Base-by-base conservation (phyloP, 768 basidiomycete genomes). In the Russula sp. region DNA sequence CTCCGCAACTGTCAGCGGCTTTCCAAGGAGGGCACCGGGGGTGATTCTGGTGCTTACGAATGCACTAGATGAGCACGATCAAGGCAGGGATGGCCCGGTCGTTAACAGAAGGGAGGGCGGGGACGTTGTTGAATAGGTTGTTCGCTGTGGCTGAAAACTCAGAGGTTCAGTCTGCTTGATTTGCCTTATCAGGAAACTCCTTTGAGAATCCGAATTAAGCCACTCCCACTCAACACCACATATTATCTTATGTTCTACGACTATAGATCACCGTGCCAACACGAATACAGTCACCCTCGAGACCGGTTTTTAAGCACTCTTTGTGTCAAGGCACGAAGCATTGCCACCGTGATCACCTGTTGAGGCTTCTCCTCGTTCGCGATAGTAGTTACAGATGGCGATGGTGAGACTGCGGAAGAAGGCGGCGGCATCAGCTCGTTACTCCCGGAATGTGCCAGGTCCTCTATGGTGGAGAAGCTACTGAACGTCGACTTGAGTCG, bases 141-240 rank as follows among this genome's bases (percentile, higher is more conserved):
- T 59, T 64, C 63, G 63, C 63, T 64, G 63, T 64, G 63, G 63
- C 63, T 64, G 63, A 64, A 64, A 59, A 60, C 34, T 27, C 58
- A 50, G 40, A 44, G 57, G 58, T 10, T 27, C 47, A 49, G 53
- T 64, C 58, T 64, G 58, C 34, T 22, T 11, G 51, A 50, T 55
- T 64, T 60, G 3, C 63, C 63, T 59, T 60, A 32, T 59, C 40
- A 22, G 63, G 63, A 50, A 59, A 50, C 27, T 22, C 42, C 44
- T 59, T 64, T 59, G 52, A 59, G 35, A 22, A 40, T 39, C 57
- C 57, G 31, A 49, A 50, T 59, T 37, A n/a, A 35, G 31, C n/a
- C 35, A 10, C 18, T 50, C 57, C 22, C 22, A 22, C 22, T 22
- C 22, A 22, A 22, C 22, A 22, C 22, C 35, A 22, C 6, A 11